phyloP scores from a whole-genome alignment of 331 rosid genomes.

The Quercus phellos region DNA sequence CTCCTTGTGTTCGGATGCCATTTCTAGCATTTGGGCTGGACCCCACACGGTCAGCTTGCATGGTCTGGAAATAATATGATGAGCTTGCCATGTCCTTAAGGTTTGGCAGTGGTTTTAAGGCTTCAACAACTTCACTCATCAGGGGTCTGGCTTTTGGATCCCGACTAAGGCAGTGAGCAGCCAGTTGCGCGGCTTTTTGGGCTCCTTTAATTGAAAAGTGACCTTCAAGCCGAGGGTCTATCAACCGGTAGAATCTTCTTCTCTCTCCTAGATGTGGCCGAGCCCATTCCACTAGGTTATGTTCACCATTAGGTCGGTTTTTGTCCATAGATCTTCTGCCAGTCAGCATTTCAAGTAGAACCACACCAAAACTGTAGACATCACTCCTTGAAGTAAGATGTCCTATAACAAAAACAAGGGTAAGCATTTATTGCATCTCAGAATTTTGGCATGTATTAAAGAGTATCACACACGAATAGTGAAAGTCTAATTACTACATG shows the following conservation, averaged over 20 bases:
- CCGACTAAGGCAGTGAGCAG: conserved; percentile 84
- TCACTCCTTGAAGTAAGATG: conserved; percentile 93
- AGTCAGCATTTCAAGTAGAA: conserved; percentile 81
- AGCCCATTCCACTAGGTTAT: conserved; percentile 96
- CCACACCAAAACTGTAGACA: conserved; percentile 92
- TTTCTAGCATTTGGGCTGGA: conserved; percentile 70
- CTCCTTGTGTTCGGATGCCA: conserved; percentile 45
- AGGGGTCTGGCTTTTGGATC: conserved; percentile 86
- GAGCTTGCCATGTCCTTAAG: conserved; percentile 98
- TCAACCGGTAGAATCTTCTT: conserved; percentile 75
- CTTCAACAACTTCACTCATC: conserved; percentile 92
- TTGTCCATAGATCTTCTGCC: conserved; percentile 99
- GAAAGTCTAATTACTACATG: background rate
- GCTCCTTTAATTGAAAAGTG: conserved; percentile 92
- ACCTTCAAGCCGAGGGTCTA: conserved; percentile 91
- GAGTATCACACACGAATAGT: background rate
- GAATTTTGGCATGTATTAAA: background rate
- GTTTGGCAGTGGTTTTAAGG: conserved; percentile 74
- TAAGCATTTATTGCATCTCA: background rate
- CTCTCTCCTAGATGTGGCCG: conserved; percentile 88
- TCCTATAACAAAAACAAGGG: conserved; percentile 38
- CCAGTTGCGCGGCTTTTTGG: conserved; percentile 78
- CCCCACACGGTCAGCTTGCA: conserved; percentile 66
- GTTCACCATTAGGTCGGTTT: conserved; percentile 87
- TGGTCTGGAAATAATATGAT: conserved; percentile 80